Conservation (phyloP, 768 basidiomycete species). For the Glaciozyma martinii region DNA sequence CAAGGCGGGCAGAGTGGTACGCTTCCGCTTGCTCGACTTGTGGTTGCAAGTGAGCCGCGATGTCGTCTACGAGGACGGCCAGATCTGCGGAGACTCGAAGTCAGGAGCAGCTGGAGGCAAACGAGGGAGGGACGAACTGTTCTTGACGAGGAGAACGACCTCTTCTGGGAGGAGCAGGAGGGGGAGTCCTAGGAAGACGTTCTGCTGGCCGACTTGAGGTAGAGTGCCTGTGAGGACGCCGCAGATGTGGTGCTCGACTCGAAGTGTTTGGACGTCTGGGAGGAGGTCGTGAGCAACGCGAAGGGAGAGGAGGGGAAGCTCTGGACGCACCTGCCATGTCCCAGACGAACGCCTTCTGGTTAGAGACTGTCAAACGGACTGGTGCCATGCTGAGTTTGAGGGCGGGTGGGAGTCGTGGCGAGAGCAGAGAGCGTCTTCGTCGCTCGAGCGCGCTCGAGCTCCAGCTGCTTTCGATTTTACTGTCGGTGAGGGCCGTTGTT, state of each 20-base stretch:
- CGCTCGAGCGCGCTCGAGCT: too few relatives aligned
- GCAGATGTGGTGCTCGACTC: conserved; percentile 70
- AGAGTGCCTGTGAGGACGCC: conserved; percentile 82
- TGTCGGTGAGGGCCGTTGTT: too few relatives aligned
- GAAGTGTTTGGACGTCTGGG: conserved; percentile 61
- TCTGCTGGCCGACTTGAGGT: conserved; percentile 90
- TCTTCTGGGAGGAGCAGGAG: conserved; percentile 84
- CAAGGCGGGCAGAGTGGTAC: conserved; percentile 22
- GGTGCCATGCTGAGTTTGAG: too few relatives aligned
- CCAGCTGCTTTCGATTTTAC: too few relatives aligned
- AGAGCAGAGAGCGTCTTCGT: too few relatives aligned
- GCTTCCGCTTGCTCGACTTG: conserved; percentile 30
- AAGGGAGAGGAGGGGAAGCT: not conserved
- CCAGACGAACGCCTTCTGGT: conserved; percentile 76
- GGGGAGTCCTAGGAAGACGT: conserved; percentile 89
- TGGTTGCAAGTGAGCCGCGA: conserved; percentile 44
- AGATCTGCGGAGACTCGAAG: conserved; percentile 47
- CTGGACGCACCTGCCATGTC: conserved; percentile 64
- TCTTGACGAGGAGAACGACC: conserved; percentile 72
- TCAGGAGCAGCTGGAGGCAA: not conserved
- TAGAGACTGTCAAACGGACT: conserved; percentile 46
- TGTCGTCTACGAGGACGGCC: conserved; percentile 69
- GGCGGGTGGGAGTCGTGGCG: too few relatives aligned
- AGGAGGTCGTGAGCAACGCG: not conserved
- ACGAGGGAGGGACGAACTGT: conserved; percentile 46